Evolutionary conservation across 192 early-diverging fungal species (phyloP), one percentile per base, ranked within the genome.

Genomic region (Rhizophagus clarus): DNA sequence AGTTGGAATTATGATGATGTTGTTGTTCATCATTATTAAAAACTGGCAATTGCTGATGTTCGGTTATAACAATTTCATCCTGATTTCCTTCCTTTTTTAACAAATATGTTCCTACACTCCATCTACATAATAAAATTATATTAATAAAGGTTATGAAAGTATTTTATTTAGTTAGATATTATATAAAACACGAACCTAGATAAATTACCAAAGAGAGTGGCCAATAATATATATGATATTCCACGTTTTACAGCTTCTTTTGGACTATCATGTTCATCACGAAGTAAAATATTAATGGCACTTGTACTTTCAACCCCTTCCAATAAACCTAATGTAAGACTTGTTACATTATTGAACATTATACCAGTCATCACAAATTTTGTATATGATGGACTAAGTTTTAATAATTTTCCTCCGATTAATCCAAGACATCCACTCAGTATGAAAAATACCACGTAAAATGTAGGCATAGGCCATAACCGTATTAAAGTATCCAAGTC

Each of bases 261-360:
- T n/a, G 81, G 60, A 10, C 14, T 62, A 61, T 82, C 81, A 45
- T 56, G 10, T 15, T 64, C 61, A 31, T 70, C 74, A 47, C 34
- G 49, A 7, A 47, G 7, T 15, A 82, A 71, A 29, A 82, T 11
- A 0, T 15, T 61, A 29, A 82, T 77, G 1, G 81, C 76, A n/a
- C n/a, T 24, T 1, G 81, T 77, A 12, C 40, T 63, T 10, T 17
- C 69, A n/a, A 82, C n/a, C 24, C 75, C 68, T 72, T 77, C 20
- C 17, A 82, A 62, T 47, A 82, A 72, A 17, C 72, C 81, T 6
- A 82, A 34, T 31, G 76, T 56, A 62, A 77, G 56, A 14, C 67
- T 72, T 9, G 81, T 82, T 12, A 77, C 70, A 22, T 82, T 82
- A 34, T 82, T 76, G 45, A 82, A 82, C 14, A 82, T 82, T 37